These are phyloP conservation scores for Dioscorea cayenensis DNA, from an alignment of 116 monocot genomes.

Conservation along the genomic window DNA sequence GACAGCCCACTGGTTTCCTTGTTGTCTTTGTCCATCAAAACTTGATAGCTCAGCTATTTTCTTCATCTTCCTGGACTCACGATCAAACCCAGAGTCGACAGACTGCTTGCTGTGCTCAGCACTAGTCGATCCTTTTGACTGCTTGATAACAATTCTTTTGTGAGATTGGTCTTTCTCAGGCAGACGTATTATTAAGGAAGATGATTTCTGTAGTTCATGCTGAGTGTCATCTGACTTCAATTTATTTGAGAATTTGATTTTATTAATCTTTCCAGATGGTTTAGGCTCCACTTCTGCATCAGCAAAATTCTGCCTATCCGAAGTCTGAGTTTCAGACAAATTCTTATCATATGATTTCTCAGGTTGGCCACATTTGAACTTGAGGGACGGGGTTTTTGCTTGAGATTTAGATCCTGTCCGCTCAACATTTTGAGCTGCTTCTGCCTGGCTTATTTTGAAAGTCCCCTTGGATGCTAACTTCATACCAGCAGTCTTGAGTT, in stretches of 20 bases:
- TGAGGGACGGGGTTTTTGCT: slow-evolving; percentile 51
- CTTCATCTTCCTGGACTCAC: slow-evolving; percentile 59
- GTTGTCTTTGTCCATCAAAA: slow-evolving; percentile 25
- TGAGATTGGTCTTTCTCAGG: slow-evolving; percentile 64
- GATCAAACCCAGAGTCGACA: slow-evolving; percentile 37
- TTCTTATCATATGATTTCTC: slow-evolving; percentile 46
- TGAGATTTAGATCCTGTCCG: slow-evolving; percentile 21
- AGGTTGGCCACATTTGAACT: slow-evolving; percentile 64
- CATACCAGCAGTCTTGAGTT: slow-evolving; percentile 51
- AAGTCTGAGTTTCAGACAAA: slow-evolving; percentile 21
- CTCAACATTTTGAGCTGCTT: slow-evolving; percentile 40
- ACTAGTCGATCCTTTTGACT: slow-evolving; percentile 36
- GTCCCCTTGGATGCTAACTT: slow-evolving; percentile 40
- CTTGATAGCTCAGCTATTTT: slow-evolving; percentile 72
- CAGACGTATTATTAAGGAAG: slow-evolving; percentile 51
- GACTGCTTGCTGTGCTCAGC: slow-evolving; percentile 14
- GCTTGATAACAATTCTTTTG: slow-evolving; percentile 87
- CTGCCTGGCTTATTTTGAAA: slow-evolving; percentile 18
- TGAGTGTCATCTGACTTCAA: slow-evolving; percentile 39
- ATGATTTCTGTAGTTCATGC: slow-evolving; percentile 53
- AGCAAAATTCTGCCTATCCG: slow-evolving; percentile 24
- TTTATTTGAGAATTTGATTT: slow-evolving; percentile 66
- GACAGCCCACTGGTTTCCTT: slow-evolving; percentile 21
- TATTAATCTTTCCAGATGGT: slow-evolving; percentile 50
- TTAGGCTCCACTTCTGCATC: slow-evolving; percentile 34